Conservation (phyloP, 805 yeast genomes). For the Kuraishia ogatae region DNA sequence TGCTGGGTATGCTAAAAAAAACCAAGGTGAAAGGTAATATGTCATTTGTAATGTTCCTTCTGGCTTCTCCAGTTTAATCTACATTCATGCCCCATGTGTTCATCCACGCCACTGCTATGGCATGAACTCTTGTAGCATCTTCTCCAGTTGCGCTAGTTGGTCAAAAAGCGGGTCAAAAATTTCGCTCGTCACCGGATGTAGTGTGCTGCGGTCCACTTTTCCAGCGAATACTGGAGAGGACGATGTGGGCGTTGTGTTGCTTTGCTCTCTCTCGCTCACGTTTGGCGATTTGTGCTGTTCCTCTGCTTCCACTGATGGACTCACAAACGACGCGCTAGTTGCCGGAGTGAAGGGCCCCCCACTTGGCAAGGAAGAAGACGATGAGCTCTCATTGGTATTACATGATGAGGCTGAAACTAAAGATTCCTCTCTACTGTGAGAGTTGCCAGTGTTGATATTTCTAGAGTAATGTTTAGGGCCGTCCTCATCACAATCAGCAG, state of each 20-base stretch:
- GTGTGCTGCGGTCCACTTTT: background rate
- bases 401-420: background rate
- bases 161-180: conserved; percentile 52
- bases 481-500: background rate
- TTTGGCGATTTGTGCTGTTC: background rate
- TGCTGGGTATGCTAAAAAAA: background rate
- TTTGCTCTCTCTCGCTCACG: background rate
- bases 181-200: conserved; percentile 40
- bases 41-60: background rate
- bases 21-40: background rate
- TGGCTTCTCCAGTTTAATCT: background rate
- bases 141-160: conserved; percentile 26
- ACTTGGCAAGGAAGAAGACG: background rate
- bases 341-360: conserved; percentile 1
- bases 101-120: background rate
- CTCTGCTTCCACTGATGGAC: background rate
- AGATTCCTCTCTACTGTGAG: background rate
- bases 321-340: conserved; percentile 2
- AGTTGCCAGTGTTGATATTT: background rate
- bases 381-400: background rate
- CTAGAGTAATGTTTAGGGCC: background rate
- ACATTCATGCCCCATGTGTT: background rate
- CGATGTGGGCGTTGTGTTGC: background rate
- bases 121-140: conserved; percentile 12
- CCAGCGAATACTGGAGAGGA: background rate